Conservation (phyloP, 78 protist species). For the Dictyostelium firmibasis region DNA sequence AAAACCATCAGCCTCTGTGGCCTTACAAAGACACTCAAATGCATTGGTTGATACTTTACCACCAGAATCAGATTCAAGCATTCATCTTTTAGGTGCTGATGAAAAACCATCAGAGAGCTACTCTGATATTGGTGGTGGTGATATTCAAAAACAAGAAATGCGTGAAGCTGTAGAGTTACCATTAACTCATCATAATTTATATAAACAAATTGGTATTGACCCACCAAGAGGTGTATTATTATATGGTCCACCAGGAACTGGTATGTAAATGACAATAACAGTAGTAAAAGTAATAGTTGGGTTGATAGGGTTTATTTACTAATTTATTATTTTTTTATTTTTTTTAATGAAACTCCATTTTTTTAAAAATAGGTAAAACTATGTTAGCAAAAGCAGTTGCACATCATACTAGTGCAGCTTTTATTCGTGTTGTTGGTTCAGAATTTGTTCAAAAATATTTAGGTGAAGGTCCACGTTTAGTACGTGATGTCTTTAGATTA, state of each 20-base stretch:
- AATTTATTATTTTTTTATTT: not conserved
- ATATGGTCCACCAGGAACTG: slow-evolving; percentile 99
- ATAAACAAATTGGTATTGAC: slow-evolving; percentile 98
- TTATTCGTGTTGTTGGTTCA: slow-evolving; percentile 98
- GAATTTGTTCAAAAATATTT: slow-evolving; percentile 99
- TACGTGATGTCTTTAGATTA: slow-evolving; percentile 99
- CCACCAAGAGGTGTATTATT: slow-evolving; percentile 99
- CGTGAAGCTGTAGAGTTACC: slow-evolving; percentile 99
- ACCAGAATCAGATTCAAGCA: slow-evolving; percentile 98
- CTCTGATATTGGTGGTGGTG: slow-evolving; percentile 98
- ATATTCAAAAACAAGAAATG: slow-evolving; percentile 99
- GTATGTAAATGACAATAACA: slow-evolving; percentile 83
- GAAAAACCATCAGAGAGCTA: slow-evolving; percentile 87
- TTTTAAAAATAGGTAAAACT: slow-evolving; percentile 81
- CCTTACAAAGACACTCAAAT: slow-evolving; percentile 94
- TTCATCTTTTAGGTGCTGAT: slow-evolving; percentile 89
- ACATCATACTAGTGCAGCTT: slow-evolving; percentile 99
- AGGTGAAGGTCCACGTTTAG: slow-evolving; percentile 99
- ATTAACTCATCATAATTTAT: slow-evolving; percentile 96
- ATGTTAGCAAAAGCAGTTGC: slow-evolving; percentile 99
- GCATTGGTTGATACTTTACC: slow-evolving; percentile 98
- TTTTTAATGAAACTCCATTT: not conserved
- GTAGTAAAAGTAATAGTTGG: no score
- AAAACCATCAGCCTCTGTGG: slow-evolving; percentile 99
- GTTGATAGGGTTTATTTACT: not conserved